These are phyloP conservation scores for Tetrahymena thermophila DNA, from an alignment of 73 alveolate genomes.

Conservation along the genomic window DNA sequence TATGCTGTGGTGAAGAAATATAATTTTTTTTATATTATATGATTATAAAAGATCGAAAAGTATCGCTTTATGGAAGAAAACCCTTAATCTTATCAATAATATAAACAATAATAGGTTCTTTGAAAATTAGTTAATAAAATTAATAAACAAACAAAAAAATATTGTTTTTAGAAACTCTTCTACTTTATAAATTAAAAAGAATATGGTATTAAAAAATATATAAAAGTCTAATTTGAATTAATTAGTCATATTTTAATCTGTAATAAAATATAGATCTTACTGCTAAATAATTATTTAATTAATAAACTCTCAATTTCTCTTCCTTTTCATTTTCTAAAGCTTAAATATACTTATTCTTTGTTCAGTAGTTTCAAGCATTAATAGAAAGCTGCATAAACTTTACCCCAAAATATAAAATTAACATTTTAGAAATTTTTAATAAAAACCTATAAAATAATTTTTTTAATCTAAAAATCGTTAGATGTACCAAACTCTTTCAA, in stretches of 20 bases:
- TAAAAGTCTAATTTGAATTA: neutral
- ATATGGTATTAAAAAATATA: neutral
- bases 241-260: neutral
- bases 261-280: neutral
- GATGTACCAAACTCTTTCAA: no score
- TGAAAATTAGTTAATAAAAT: neutral
- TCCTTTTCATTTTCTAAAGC: neutral
- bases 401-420: neutral
- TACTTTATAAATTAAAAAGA: neutral
- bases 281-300: no score
- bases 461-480: no score
- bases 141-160: neutral
- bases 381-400: neutral
- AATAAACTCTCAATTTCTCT: neutral
- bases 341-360: neutral
- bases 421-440: no score
- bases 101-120: neutral
- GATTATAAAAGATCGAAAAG: neutral
- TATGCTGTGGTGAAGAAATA: neutral
- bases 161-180: neutral
- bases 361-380: neutral
- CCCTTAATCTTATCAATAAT: neutral
- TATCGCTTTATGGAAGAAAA: neutral
- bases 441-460: no score
- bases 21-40: neutral